A percentile compares a stretch with the other conserved stretches of the same genome.
Evolutionary conservation across 169 alveolate genomes (phyloP).

Genomic region (Cryptosporidium canis): DNA sequence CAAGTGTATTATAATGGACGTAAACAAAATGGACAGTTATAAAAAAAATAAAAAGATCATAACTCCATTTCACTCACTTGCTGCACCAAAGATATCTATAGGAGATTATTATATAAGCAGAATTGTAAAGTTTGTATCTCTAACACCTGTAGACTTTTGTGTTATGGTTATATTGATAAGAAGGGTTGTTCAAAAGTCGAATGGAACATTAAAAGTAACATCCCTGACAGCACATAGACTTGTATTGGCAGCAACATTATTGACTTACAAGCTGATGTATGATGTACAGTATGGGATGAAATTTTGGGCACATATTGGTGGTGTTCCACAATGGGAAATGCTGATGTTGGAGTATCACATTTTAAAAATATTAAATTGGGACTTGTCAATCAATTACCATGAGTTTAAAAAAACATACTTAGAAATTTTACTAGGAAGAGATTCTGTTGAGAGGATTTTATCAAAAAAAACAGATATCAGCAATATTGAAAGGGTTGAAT

Average conservation of each 20-base stretch:
- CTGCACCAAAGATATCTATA: constrained; percentile 44
- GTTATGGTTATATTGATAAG: constrained; percentile 44
- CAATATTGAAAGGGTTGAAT: background rate
- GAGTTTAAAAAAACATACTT: constrained; percentile 29
- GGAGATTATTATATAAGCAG: constrained; percentile 55
- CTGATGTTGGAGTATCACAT: constrained; percentile 46
- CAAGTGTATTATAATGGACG: constrained; percentile 10
- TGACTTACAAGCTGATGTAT: constrained; percentile 58
- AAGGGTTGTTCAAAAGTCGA: constrained; percentile 26
- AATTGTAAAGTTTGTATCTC: constrained; percentile 48
- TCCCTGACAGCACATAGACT: constrained; percentile 62
- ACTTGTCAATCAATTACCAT: constrained; percentile 19
- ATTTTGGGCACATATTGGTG: constrained; percentile 72
- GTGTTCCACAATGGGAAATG: constrained; percentile 73
- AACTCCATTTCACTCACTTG: constrained; percentile 70
- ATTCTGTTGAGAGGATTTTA: background rate
- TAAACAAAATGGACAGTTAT: background rate
- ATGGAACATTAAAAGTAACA: constrained; percentile 28
- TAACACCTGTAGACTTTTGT: constrained; percentile 64
- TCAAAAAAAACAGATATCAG: background rate
- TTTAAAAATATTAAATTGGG: constrained; percentile 49
- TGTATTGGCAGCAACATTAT: constrained; percentile 46
- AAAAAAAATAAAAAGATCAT: constrained; percentile 9
- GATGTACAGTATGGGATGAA: constrained; percentile 67
- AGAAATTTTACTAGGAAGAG: constrained; percentile 14